Evolutionary conservation across 352 stramenopile species (phyloP).

Genomic region (Globisporangium paddicum): DNA sequence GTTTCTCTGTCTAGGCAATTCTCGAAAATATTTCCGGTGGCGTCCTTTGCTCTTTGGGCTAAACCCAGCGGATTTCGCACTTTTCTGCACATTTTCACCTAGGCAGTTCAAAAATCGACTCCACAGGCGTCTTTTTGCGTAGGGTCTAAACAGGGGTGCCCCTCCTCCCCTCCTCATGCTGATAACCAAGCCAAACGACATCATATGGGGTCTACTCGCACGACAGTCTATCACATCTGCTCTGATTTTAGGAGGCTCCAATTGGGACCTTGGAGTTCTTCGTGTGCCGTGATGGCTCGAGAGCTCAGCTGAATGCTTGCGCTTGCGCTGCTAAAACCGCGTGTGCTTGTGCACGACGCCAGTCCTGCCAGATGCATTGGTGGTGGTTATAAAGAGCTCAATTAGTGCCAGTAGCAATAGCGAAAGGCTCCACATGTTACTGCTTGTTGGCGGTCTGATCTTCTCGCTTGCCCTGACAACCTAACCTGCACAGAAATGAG

Average conservation of each 20-base stretch:
- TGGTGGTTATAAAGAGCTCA: neutral
- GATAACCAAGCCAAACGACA: neutral
- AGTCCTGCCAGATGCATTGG: neutral
- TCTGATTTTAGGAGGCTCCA: neutral
- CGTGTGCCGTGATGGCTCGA: neutral
- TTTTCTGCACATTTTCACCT: too few relatives aligned
- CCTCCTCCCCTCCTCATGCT: too few relatives aligned
- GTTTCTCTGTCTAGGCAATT: too few relatives aligned
- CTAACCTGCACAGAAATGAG: too few relatives aligned
- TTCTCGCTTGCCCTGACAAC: neutral
- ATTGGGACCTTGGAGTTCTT: neutral
- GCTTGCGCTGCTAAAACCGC: neutral
- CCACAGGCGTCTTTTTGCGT: too few relatives aligned
- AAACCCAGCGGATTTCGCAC: too few relatives aligned
- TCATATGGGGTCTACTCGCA: neutral
- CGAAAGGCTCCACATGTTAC: neutral
- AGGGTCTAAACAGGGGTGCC: too few relatives aligned
- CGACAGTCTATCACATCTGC: neutral
- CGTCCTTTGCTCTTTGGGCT: too few relatives aligned
- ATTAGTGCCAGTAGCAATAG: neutral
- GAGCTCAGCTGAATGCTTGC: neutral
- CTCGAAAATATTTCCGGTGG: too few relatives aligned
- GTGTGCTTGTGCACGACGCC: neutral
- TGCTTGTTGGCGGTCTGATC: neutral
- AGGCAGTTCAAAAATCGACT: too few relatives aligned